These are phyloP conservation scores for Serendipita sp. DNA, from an alignment of 768 basidiomycete genomes.

Conservation along the genomic window DNA sequence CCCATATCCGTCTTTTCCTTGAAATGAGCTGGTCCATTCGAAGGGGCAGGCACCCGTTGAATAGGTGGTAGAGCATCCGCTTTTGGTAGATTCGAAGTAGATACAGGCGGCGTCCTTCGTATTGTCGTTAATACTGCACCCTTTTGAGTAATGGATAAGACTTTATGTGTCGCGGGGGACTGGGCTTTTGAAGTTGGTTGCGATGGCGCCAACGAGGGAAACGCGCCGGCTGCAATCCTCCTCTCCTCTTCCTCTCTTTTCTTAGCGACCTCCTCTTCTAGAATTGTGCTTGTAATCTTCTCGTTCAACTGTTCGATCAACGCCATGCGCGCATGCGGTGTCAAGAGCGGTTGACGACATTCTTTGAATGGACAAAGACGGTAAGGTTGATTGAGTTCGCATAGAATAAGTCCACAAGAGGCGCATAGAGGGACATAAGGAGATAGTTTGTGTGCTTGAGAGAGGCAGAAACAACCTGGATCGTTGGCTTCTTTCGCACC, in stretches of 20 bases:
- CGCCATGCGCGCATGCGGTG: background rate
- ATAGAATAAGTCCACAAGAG: slow-evolving; percentile 1
- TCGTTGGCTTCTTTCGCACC: background rate
- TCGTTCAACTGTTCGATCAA: background rate
- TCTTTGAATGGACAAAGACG: background rate
- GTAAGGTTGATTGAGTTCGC: background rate
- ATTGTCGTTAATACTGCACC: background rate
- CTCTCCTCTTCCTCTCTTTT: background rate
- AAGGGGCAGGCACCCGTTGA: background rate
- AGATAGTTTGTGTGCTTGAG: background rate
- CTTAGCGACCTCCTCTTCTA: background rate
- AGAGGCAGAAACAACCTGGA: background rate
- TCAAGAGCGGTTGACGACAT: background rate
- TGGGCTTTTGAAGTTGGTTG: background rate
- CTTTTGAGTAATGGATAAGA: background rate
- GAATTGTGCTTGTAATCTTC: background rate
- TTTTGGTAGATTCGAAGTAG: background rate
- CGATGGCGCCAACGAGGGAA: background rate
- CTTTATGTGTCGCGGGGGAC: background rate
- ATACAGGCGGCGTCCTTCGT: background rate
- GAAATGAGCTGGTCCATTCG: background rate
- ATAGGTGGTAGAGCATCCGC: background rate
- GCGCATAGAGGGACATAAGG: background rate
- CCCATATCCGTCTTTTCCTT: background rate
- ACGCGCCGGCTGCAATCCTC: background rate